A percentile compares a stretch with the other conserved stretches of the same genome.
Conservation (phyloP, 192 early-diverging fungal genomes). For the Oehlia diaphana region DNA sequence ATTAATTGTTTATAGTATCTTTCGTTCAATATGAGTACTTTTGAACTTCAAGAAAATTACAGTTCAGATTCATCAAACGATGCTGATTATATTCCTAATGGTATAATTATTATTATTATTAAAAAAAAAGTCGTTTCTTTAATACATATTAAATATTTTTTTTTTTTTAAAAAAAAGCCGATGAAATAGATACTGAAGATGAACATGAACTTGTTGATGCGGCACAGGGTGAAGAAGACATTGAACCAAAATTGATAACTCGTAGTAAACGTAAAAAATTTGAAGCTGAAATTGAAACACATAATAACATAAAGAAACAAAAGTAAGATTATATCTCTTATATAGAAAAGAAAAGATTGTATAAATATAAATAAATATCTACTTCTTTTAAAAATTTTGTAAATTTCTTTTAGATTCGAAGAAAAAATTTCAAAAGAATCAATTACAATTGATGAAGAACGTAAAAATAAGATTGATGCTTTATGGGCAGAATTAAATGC, state of each 20-base stretch:
- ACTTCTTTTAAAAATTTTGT: not conserved
- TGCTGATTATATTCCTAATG: not conserved
- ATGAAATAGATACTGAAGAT: not conserved
- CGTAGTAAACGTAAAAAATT: not conserved
- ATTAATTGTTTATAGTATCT: not conserved
- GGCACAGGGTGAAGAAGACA: not conserved
- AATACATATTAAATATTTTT: not conserved
- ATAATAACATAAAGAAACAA: not conserved
- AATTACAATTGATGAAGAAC: not conserved
- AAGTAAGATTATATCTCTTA: not conserved
- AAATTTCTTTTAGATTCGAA: not conserved
- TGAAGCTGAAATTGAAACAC: not conserved
- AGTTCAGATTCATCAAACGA: not conserved
- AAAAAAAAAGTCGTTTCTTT: not conserved
- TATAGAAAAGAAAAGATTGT: no score
- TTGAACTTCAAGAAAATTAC: not conserved
- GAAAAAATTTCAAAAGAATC: not conserved
- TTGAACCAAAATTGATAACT: not conserved
- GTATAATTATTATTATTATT: not conserved
- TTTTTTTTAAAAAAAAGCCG: not conserved
- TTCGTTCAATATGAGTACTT: not conserved
- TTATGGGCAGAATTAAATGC: not conserved
- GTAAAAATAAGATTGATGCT: not conserved
- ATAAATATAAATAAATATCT: no score
- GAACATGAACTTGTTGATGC: not conserved